Conservation (phyloP, 345 rosid species). For the Boechera retrofracta region DNA sequence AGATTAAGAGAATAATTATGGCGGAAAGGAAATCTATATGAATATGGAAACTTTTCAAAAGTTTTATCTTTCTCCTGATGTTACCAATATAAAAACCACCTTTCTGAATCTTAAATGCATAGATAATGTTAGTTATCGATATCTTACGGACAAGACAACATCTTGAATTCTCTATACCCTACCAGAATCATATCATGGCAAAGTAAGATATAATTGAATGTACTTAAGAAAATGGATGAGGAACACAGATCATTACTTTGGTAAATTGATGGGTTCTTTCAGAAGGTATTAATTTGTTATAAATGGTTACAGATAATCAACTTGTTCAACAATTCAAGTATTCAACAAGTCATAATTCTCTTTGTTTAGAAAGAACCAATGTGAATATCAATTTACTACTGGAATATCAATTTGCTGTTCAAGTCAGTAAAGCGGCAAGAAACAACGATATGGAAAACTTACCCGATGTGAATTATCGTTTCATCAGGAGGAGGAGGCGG, state of each 20-base stretch:
- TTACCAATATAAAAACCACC: not conserved
- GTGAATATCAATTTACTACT: not conserved
- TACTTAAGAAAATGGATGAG: not conserved
- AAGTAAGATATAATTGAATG: not conserved
- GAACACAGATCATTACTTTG: not conserved
- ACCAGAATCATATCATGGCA: slow-evolving; percentile 15
- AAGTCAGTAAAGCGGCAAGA: not conserved
- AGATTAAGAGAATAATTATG: not conserved
- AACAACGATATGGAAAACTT: slow-evolving; percentile 38
- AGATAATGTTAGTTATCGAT: slow-evolving; percentile 16
- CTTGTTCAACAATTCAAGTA: not conserved
- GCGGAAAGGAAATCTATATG: not conserved
- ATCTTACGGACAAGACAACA: not conserved
- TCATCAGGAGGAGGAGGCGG: slow-evolving; percentile 70
- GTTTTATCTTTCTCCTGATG: slow-evolving; percentile 3
- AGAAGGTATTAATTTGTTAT: not conserved
- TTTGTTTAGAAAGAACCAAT: not conserved
- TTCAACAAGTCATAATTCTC: not conserved
- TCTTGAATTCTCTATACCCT: slow-evolving; percentile 9
- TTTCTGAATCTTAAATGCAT: not conserved
- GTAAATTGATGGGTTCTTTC: not conserved
- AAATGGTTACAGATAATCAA: not conserved
- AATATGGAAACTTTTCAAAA: not conserved
- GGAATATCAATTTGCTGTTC: not conserved
- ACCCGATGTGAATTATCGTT: slow-evolving; percentile 82